Evolutionary conservation across 148 eudicot genomes (phyloP).

Genomic region (Nepenthes mirabilis): DNA sequence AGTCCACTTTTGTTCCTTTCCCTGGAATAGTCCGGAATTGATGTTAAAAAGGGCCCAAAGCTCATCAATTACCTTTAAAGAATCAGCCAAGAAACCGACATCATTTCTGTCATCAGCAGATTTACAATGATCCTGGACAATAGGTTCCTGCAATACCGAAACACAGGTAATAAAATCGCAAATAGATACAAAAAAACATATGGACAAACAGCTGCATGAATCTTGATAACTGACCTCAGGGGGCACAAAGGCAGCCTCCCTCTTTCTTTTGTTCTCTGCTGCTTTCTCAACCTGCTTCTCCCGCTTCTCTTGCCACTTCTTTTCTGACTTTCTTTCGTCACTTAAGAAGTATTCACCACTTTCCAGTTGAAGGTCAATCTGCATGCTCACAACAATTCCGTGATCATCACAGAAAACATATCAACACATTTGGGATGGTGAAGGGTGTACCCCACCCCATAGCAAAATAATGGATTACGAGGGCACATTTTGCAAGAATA

Average conservation of each 20-base stretch:
- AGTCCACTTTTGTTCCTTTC: not conserved
- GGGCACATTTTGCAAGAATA: too few species aligned
- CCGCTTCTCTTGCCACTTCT: constrained; percentile 81
- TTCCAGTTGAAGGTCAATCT: constrained; percentile 78
- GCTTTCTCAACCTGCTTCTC: constrained; percentile 67
- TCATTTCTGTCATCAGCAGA: constrained; percentile 28
- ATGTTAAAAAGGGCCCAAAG: not conserved
- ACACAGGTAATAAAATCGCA: not conserved
- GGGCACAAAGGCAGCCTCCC: constrained; percentile 70
- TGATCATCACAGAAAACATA: too few species aligned
- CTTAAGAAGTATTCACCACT: constrained; percentile 84
- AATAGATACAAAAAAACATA: not conserved
- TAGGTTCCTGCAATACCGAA: constrained; percentile 35
- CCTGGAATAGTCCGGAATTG: not conserved
- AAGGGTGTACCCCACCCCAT: too few species aligned
- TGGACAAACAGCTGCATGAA: not conserved
- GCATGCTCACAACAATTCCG: not conserved
- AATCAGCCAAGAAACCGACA: constrained; percentile 37
- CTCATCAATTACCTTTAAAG: constrained; percentile 52
- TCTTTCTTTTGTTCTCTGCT: constrained; percentile 64
- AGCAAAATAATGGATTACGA: too few species aligned
- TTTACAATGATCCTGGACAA: constrained; percentile 13
- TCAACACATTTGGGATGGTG: too few species aligned
- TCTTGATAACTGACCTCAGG: constrained; percentile 45
- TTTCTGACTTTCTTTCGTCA: constrained; percentile 63